Evolutionary conservation across 768 basidiomycete species (phyloP).

Genomic region (Cystoderma amianthinum): DNA sequence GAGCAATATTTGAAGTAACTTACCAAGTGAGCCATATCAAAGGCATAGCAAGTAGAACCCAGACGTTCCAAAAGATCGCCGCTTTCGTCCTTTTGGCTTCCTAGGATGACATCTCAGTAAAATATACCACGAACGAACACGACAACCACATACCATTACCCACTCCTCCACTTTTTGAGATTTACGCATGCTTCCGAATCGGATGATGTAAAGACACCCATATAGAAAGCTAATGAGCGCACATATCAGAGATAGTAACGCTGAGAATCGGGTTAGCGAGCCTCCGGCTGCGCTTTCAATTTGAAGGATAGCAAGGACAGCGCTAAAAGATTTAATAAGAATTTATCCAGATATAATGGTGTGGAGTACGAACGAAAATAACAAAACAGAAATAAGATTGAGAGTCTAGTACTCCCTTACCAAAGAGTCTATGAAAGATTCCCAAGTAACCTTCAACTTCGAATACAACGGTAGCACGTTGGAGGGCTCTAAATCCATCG

Average conservation of each 20-base stretch:
- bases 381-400: slow-evolving; percentile 18
- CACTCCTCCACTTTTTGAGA: slow-evolving; percentile 47
- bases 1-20: slow-evolving; percentile 32
- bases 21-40: too few species aligned
- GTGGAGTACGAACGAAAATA: slow-evolving; percentile 11
- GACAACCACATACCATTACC: slow-evolving; percentile 35
- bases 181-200: too few species aligned
- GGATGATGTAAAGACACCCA: slow-evolving; percentile 3
- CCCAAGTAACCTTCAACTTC: slow-evolving; percentile 26
- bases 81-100: slow-evolving; percentile 52
- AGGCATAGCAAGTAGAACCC: too few species aligned
- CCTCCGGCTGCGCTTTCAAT: too few species aligned
- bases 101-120: slow-evolving; percentile 45
- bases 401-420: slow-evolving; percentile 20
- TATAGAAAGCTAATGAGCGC: slow-evolving; percentile 1
- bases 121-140: slow-evolving; percentile 21
- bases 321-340: slow-evolving; percentile 9
- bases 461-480: neutral
- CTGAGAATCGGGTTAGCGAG: slow-evolving; percentile 44
- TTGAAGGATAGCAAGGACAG: too few species aligned
- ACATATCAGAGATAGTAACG: slow-evolving; percentile 52
- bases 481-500: neutral
- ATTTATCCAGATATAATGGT: slow-evolving; percentile 4
- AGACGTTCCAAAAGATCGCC: too few species aligned
- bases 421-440: slow-evolving; percentile 15